Evolutionary conservation across 768 basidiomycete species (phyloP).

Genomic region (Naganishia randhawae): DNA sequence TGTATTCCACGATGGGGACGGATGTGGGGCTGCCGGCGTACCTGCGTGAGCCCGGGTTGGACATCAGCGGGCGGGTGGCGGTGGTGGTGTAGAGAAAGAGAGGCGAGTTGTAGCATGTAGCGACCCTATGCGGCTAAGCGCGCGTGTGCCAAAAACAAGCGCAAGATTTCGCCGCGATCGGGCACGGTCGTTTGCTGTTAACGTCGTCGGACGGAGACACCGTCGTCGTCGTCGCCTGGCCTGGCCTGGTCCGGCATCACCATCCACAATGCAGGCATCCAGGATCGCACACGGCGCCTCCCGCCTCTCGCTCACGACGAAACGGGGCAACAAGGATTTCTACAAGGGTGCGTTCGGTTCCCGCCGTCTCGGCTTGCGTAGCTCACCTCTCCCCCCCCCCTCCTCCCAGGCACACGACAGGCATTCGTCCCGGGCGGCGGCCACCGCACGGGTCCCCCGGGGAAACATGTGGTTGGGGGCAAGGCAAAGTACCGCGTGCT

Average conservation of each 20-base stretch:
- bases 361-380: neutral
- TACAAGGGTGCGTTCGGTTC: slow-evolving; percentile 72
- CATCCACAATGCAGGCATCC: slow-evolving; percentile 39
- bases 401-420: slow-evolving; percentile 67
- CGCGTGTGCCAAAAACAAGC: neutral
- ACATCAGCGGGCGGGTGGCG: slow-evolving; percentile 23
- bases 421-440: slow-evolving; percentile 72
- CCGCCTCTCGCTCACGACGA: slow-evolving; percentile 73
- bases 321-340: slow-evolving; percentile 88
- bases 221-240: too few species aligned
- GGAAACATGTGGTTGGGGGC: slow-evolving; percentile 72
- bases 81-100: slow-evolving; percentile 3
- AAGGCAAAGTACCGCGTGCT: slow-evolving; percentile 71
- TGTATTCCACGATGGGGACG: slow-evolving; percentile 50
- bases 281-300: slow-evolving; percentile 58
- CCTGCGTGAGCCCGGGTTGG: slow-evolving; percentile 33
- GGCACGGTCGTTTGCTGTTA: too few species aligned
- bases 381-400: neutral
- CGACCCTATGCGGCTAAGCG: too few species aligned
- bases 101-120: too few species aligned
- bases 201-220: too few species aligned
- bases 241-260: too few species aligned
- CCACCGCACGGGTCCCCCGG: slow-evolving; percentile 80
- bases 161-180: neutral
- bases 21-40: slow-evolving; percentile 35